phyloP scores from a whole-genome alignment of 352 stramenopile genomes.

The Phytophthora sansomeana region DNA sequence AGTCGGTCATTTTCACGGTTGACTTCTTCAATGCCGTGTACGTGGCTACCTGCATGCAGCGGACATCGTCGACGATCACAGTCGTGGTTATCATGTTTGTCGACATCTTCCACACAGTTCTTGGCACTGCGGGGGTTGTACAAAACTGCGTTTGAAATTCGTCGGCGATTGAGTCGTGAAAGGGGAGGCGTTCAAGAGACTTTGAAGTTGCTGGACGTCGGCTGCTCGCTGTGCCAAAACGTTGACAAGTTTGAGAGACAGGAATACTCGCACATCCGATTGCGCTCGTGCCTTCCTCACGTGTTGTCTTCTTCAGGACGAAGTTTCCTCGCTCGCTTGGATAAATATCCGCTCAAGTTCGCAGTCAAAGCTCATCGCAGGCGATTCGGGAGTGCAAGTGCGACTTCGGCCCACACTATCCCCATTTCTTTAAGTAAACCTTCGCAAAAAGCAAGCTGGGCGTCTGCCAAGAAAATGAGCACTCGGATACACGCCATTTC shows the following conservation, averaged over 20 bases:
- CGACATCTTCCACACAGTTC: constrained; percentile 7
- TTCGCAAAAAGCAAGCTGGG: constrained; percentile 1
- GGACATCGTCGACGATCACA: not conserved
- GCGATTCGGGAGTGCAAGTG: constrained; percentile 1
- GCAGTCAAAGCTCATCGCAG: constrained; percentile 11
- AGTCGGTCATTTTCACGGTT: constrained; percentile 31
- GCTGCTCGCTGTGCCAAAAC: constrained; percentile 18
- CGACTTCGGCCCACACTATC: too few species aligned
- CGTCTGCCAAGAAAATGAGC: not conserved
- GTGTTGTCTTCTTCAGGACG: constrained; percentile 10
- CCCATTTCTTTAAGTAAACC: not conserved
- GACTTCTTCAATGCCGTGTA: constrained; percentile 35
- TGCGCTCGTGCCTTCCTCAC: constrained; percentile 27
- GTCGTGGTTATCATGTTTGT: constrained; percentile 1
- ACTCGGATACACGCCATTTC: constrained; percentile 2
- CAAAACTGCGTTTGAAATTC: constrained; percentile 4
- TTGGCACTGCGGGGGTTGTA: constrained; percentile 6
- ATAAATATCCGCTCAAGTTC: constrained; percentile 21
- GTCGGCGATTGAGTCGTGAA: constrained; percentile 9
- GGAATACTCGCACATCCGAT: constrained; percentile 15
- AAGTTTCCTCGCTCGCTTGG: constrained; percentile 11
- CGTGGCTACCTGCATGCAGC: constrained; percentile 31
- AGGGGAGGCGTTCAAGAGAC: not conserved
- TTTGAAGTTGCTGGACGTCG: constrained; percentile 6
- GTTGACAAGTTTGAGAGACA: constrained; percentile 21